Evolutionary conservation across 1,284 basidiomycete species (phyloP).

Genomic region (Farysia itapuensis): DNA sequence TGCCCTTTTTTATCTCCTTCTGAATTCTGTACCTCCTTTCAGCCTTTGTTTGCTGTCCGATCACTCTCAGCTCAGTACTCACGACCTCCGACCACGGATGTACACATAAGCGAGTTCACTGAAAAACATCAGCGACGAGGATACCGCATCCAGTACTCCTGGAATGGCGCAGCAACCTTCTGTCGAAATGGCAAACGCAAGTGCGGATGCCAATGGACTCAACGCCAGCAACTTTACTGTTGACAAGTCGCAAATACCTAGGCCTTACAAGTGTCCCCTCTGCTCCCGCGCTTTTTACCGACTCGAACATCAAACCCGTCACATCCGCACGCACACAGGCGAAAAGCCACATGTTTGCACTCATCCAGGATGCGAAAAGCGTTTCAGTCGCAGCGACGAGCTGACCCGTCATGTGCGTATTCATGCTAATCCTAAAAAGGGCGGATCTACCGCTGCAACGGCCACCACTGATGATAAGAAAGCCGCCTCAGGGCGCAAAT

Average conservation of each 20-base stretch:
- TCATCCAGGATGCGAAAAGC: constrained; percentile 93
- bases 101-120: no score
- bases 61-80: background rate
- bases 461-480: constrained; percentile 22
- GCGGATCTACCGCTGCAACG: no score
- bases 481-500: constrained; percentile 13
- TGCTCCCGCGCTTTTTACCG: constrained; percentile 58
- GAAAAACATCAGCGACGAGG: no score
- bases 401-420: constrained; percentile 93
- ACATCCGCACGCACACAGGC: constrained; percentile 96
- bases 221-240: constrained; percentile 42
- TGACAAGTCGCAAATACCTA: constrained; percentile 58
- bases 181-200: constrained; percentile 20
- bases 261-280: constrained; percentile 59
- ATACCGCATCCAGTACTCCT: background rate
- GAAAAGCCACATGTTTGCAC: constrained; percentile 95
- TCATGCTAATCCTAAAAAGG: constrained; percentile 66
- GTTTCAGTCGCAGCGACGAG: constrained; percentile 95
- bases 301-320: constrained; percentile 74
- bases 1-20: background rate
- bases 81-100: background rate
- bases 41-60: background rate
- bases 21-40: background rate
- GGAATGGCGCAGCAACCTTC: constrained; percentile 23
- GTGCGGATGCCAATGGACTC: constrained; percentile 13